These are phyloP conservation scores for Huiozyma naganishii DNA, from an alignment of 805 yeast species.

Conservation along the genomic window DNA sequence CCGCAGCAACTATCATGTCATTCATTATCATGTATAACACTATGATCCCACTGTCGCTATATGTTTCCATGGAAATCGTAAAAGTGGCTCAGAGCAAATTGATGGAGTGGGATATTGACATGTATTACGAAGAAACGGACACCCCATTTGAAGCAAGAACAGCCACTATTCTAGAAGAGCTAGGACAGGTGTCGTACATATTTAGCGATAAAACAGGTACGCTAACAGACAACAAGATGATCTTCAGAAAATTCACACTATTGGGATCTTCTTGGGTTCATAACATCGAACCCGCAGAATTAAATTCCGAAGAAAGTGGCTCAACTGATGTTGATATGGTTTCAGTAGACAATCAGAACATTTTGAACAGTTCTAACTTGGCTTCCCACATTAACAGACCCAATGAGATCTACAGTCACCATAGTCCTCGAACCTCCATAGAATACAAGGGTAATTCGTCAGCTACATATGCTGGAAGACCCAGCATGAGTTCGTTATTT, in stretches of 20 bases:
- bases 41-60: conserved; percentile 84
- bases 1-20: conserved; percentile 87
- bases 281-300: conserved; percentile 39
- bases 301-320: background rate
- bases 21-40: conserved; percentile 96
- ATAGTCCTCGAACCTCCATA: conserved; percentile 24
- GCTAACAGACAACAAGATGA: conserved; percentile 86
- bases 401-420: background rate
- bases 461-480: conserved; percentile 39
- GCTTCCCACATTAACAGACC: background rate
- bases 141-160: conserved; percentile 94
- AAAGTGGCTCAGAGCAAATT: conserved; percentile 76
- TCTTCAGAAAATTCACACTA: conserved; percentile 78
- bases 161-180: conserved; percentile 88
- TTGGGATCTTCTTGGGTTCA: conserved; percentile 89
- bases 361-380: conserved; percentile 4
- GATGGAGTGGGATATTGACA: conserved; percentile 84
- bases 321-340: conserved; percentile 13
- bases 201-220: conserved; percentile 98
- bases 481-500: conserved; percentile 42
- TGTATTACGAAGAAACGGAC: conserved; percentile 75
- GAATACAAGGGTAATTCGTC: conserved; percentile 34
- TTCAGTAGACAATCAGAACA: conserved; percentile 14
- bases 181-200: conserved; percentile 92
- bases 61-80: conserved; percentile 93